Conservation (phyloP, 2,329 filamentous ascomycete genomes). For the Colletotrichum chrysophilum region DNA sequence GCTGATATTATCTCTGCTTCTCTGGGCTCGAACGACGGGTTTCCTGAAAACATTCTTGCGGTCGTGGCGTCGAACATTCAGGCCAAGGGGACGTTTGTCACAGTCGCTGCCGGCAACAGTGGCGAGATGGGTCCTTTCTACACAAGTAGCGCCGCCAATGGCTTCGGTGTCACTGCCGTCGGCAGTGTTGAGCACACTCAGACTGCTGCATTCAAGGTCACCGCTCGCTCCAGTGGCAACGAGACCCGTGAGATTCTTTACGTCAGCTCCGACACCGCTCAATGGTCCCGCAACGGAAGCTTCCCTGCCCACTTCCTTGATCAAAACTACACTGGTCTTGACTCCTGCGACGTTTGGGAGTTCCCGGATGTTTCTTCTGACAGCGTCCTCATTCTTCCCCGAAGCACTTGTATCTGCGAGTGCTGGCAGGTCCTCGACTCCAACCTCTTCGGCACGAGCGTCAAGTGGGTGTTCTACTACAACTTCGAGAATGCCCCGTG, state of each 20-base stretch:
- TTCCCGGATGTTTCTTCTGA: background rate
- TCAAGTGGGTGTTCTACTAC: constrained; percentile 12
- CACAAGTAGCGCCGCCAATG: constrained; percentile 5
- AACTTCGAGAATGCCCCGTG: background rate
- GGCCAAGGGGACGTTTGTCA: background rate
- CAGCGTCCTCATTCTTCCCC: background rate
- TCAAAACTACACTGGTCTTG: background rate
- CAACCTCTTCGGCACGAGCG: background rate
- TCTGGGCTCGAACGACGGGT: constrained; percentile 28
- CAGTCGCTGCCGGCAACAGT: constrained; percentile 2
- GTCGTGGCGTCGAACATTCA: background rate
- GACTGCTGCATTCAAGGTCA: background rate
- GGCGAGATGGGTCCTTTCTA: constrained; percentile 4
- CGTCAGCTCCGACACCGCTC: background rate
- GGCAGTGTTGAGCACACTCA: constrained; percentile 3
- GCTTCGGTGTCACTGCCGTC: background rate
- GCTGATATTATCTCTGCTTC: constrained; percentile 36
- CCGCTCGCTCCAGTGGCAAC: background rate
- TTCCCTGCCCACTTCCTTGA: background rate
- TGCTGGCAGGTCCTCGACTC: constrained; percentile 8
- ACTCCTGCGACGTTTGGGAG: background rate
- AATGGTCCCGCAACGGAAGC: background rate
- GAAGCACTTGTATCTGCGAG: background rate
- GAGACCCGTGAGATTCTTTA: background rate
- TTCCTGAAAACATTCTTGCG: constrained; percentile 24